Percentiles rank a stretch among this genome's conserved stretches.
phyloP scores from a whole-genome alignment of 2,329 filamentous ascomycete species.

The Phaeosphaeriaceae sp. region DNA sequence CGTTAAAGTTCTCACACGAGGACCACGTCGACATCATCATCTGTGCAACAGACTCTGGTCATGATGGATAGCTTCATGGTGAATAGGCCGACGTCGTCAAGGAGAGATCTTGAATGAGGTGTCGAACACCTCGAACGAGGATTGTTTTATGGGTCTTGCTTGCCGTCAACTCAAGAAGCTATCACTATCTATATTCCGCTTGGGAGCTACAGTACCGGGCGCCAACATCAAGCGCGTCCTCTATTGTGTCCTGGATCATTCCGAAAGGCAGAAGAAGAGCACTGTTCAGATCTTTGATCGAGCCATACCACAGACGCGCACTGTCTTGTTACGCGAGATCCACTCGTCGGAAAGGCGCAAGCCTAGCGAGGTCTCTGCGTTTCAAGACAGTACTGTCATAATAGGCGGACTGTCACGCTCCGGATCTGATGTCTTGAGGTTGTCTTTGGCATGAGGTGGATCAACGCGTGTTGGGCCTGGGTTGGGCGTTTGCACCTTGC shows the following conservation, averaged over 20 bases:
- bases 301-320: slow-evolving; percentile 55
- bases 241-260: slow-evolving; percentile 40
- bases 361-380: slow-evolving; percentile 61
- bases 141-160: slow-evolving; percentile 60
- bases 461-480: slow-evolving; percentile 32
- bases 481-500: slow-evolving; percentile 31
- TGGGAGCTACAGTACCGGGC: slow-evolving; percentile 46
- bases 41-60: slow-evolving; percentile 77
- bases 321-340: slow-evolving; percentile 45
- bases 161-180: slow-evolving; percentile 18
- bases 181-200: slow-evolving; percentile 15
- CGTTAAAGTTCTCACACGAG: slow-evolving; percentile 74
- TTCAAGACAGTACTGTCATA: slow-evolving; percentile 35
- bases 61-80: slow-evolving; percentile 62
- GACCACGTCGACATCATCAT: slow-evolving; percentile 75
- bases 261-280: slow-evolving; percentile 45
- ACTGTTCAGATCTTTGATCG: slow-evolving; percentile 33
- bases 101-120: slow-evolving; percentile 59
- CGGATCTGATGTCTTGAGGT: slow-evolving; percentile 35
- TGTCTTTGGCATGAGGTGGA: slow-evolving; percentile 8
- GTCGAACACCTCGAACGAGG: slow-evolving; percentile 57
- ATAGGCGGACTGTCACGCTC: slow-evolving; percentile 49
- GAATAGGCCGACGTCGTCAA: slow-evolving; percentile 42
- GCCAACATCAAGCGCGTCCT: slow-evolving; percentile 34
- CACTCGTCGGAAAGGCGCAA: slow-evolving; percentile 66